Percentiles rank a stretch among this genome's conserved stretches.
phyloP scores from a whole-genome alignment of 2,329 filamentous ascomycete genomes.

The Lachnellula hyalina region DNA sequence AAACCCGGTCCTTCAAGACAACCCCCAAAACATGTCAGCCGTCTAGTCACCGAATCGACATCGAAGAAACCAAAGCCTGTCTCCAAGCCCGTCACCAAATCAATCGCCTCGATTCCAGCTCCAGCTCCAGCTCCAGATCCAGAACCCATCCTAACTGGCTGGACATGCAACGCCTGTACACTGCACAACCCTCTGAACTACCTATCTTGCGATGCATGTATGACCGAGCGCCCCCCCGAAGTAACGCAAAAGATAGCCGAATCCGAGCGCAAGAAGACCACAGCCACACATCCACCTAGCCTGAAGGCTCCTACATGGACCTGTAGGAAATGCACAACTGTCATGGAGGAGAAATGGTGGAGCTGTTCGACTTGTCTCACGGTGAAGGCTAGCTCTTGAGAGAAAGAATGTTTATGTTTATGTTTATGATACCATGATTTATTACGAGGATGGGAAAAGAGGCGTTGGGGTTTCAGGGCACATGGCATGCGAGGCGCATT shows the following conservation, averaged over 20 bases:
- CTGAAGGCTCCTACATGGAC: slow-evolving; percentile 37
- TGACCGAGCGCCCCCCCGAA: slow-evolving; percentile 37
- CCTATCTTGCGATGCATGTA: slow-evolving; percentile 54
- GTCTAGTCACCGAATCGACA: slow-evolving; percentile 21
- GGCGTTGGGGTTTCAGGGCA: neutral
- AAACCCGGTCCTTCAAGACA: slow-evolving; percentile 14
- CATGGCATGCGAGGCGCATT: neutral
- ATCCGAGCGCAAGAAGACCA: slow-evolving; percentile 4
- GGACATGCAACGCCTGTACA: slow-evolving; percentile 53
- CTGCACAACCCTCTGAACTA: slow-evolving; percentile 48
- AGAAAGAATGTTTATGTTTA: slow-evolving; percentile 3
- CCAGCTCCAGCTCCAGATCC: slow-evolving; percentile 3
- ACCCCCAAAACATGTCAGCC: slow-evolving; percentile 23
- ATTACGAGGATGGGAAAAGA: neutral
- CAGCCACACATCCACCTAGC: slow-evolving; percentile 8
- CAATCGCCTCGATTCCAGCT: slow-evolving; percentile 1
- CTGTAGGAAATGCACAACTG: slow-evolving; percentile 47
- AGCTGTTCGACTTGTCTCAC: slow-evolving; percentile 49
- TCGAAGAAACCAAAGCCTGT: slow-evolving; percentile 18
- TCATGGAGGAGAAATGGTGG: slow-evolving; percentile 52
- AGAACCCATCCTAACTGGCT: slow-evolving; percentile 38
- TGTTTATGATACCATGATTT: slow-evolving; percentile 1
- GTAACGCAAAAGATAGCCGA: slow-evolving; percentile 23
- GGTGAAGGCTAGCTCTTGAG: slow-evolving; percentile 47
- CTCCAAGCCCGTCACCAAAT: slow-evolving; percentile 5